Conservation (phyloP, 768 basidiomycete species). For the Pleurotus ostreatus region DNA sequence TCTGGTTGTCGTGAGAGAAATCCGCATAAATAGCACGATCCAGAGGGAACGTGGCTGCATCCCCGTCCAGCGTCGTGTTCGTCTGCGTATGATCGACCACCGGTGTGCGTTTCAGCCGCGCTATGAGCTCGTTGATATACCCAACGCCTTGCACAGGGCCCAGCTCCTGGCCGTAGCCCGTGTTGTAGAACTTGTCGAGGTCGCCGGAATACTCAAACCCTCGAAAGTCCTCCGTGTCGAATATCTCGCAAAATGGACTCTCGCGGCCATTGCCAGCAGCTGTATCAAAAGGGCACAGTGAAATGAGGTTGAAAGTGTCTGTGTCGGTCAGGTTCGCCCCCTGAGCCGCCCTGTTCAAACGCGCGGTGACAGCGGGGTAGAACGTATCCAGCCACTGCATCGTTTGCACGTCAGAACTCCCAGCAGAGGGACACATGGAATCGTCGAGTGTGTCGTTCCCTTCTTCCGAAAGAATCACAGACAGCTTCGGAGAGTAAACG, state of each 20-base stretch:
- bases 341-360: slow-evolving; percentile 58
- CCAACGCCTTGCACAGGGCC: slow-evolving; percentile 83
- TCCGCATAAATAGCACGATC: slow-evolving; percentile 65
- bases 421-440: slow-evolving; percentile 57
- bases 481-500: slow-evolving; percentile 40
- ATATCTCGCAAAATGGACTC: slow-evolving; percentile 75
- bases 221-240: slow-evolving; percentile 57
- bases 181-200: slow-evolving; percentile 74
- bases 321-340: slow-evolving; percentile 52
- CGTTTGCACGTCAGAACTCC: slow-evolving; percentile 38
- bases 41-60: slow-evolving; percentile 68
- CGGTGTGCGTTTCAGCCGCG: slow-evolving; percentile 62
- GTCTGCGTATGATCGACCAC: slow-evolving; percentile 72
- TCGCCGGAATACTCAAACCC: slow-evolving; percentile 70
- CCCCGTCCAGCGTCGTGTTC: slow-evolving; percentile 65
- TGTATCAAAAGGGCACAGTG: slow-evolving; percentile 81
- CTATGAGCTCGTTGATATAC: slow-evolving; percentile 85
- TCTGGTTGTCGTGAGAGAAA: slow-evolving; percentile 84
- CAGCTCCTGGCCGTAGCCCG: slow-evolving; percentile 66
- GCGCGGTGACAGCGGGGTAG: slow-evolving; percentile 48
- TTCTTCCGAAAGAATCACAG: slow-evolving; percentile 54
- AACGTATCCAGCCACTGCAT: slow-evolving; percentile 54
- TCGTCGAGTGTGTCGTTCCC: slow-evolving; percentile 75
- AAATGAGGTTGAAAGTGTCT: slow-evolving; percentile 60
- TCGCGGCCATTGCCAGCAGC: slow-evolving; percentile 36